Conservation (phyloP, 495 filamentous ascomycete species). For the Parachaetomium inaequale region DNA sequence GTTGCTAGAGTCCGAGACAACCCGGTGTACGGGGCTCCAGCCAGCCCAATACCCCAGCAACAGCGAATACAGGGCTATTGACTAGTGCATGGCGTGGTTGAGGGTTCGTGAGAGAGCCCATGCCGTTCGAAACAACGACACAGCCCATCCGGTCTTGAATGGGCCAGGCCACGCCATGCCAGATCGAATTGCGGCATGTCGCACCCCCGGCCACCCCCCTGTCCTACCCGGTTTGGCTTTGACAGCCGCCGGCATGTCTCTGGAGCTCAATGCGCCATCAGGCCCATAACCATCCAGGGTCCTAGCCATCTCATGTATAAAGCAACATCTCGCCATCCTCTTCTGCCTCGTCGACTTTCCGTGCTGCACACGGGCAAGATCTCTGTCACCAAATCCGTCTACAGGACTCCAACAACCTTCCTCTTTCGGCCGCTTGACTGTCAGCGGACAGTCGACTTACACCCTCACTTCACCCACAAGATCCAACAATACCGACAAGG, state of each 20-base stretch:
- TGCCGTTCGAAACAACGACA: not conserved
- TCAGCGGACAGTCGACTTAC: slow-evolving; percentile 27
- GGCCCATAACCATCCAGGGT: not conserved
- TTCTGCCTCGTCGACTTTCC: not conserved
- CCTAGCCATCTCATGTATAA: slow-evolving; percentile 6
- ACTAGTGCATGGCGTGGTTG: not conserved
- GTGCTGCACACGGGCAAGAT: not conserved
- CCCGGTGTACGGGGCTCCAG: not conserved
- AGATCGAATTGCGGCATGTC: not conserved
- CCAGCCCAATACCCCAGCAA: not conserved
- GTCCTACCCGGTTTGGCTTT: slow-evolving; percentile 19
- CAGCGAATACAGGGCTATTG: not conserved
- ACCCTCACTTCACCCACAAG: not conserved
- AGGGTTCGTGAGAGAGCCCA: not conserved
- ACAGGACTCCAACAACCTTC: not conserved
- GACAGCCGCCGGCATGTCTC: slow-evolving; percentile 23
- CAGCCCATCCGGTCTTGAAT: not conserved
- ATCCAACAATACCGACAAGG: not conserved
- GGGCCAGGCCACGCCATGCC: not conserved
- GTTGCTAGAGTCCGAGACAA: not conserved
- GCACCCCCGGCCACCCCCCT: slow-evolving; percentile 12
- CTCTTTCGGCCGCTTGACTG: slow-evolving; percentile 24
- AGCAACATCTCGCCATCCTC: not conserved
- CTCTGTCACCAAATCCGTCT: not conserved
- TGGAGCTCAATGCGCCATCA: slow-evolving; percentile 8